Evolutionary conservation across 2,329 filamentous ascomycete genomes (phyloP).

Genomic region (Phaeosphaeriaceae sp.): DNA sequence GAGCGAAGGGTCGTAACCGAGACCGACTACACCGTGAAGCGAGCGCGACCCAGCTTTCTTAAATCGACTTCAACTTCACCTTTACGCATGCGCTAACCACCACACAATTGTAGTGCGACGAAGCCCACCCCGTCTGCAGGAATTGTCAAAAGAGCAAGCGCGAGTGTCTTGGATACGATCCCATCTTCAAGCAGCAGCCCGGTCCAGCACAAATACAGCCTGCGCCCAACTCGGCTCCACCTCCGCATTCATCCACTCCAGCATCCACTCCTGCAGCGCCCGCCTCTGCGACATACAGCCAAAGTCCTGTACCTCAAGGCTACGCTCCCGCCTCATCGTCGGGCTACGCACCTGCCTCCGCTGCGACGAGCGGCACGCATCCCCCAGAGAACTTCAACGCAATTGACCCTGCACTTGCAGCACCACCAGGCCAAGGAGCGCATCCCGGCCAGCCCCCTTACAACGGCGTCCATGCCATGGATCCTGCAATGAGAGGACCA

Average conservation of each 20-base stretch:
- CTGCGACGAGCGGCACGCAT: slow-evolving; percentile 43
- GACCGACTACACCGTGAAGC: slow-evolving; percentile 40
- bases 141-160: slow-evolving; percentile 90
- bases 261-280: slow-evolving; percentile 43
- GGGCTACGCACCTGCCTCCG: slow-evolving; percentile 43
- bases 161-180: slow-evolving; percentile 85
- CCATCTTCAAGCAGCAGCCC: slow-evolving; percentile 79
- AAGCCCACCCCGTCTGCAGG: slow-evolving; percentile 89
- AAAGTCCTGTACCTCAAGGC: slow-evolving; percentile 49
- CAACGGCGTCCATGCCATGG: slow-evolving; percentile 43
- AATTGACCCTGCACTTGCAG: slow-evolving; percentile 70
- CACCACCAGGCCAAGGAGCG: slow-evolving; percentile 49
- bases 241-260: slow-evolving; percentile 41
- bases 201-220: slow-evolving; percentile 77
- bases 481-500: slow-evolving; percentile 39
- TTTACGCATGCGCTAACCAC: slow-evolving; percentile 33
- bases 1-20: slow-evolving; percentile 40
- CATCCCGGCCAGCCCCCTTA: slow-evolving; percentile 37
- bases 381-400: slow-evolving; percentile 63
- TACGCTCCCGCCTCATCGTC: slow-evolving; percentile 55
- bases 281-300: slow-evolving; percentile 43
- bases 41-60: slow-evolving; percentile 33
- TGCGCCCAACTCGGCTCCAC: slow-evolving; percentile 60
- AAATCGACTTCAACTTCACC: slow-evolving; percentile 37
- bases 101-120: slow-evolving; percentile 77